These are phyloP conservation scores for Sedum album DNA, from an alignment of 164 flowering plant genomes.

Conservation along the genomic window DNA sequence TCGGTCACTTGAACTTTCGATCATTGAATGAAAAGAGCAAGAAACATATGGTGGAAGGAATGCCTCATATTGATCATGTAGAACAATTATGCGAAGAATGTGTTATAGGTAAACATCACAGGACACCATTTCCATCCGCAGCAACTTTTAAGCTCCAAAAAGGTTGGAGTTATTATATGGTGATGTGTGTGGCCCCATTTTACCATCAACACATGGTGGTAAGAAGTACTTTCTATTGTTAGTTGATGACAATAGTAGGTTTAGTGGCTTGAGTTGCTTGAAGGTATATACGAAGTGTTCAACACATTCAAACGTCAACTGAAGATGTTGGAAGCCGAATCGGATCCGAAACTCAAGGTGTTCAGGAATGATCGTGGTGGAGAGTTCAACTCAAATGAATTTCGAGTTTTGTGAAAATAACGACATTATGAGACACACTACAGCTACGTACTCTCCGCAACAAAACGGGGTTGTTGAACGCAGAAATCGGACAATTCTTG, in stretches of 20 bases:
- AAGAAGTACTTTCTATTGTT: conserved; percentile 11
- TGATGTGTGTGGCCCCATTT: conserved; percentile 16
- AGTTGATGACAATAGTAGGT: conserved; percentile 15
- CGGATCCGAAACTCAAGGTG: not conserved
- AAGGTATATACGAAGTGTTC: not conserved
- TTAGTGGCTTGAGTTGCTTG: conserved; percentile 12
- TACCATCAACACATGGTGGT: conserved; percentile 11
- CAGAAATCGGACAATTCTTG: conserved; percentile 6
- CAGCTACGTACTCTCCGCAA: conserved; percentile 11
- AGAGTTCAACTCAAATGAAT: conserved; percentile 12
- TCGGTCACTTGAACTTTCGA: not conserved
- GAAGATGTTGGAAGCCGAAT: not conserved
- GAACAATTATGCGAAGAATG: not conserved
- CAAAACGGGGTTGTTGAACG: conserved; percentile 13
- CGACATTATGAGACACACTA: conserved; percentile 2
- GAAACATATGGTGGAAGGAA: not conserved
- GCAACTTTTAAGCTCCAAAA: conserved; percentile 15
- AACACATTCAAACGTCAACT: not conserved
- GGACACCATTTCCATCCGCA: conserved; percentile 11
- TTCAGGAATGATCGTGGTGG: conserved; percentile 5
- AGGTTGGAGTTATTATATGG: conserved; percentile 14
- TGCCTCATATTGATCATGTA: not conserved
- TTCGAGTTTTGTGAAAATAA: conserved; percentile 11
- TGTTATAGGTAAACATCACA: not conserved
- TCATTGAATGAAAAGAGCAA: not conserved